Percentiles rank a stretch among this genome's conserved stretches.
These are phyloP conservation scores for Eucalyptus marginata DNA, from an alignment of 345 rosid species.

Conservation along the genomic window DNA sequence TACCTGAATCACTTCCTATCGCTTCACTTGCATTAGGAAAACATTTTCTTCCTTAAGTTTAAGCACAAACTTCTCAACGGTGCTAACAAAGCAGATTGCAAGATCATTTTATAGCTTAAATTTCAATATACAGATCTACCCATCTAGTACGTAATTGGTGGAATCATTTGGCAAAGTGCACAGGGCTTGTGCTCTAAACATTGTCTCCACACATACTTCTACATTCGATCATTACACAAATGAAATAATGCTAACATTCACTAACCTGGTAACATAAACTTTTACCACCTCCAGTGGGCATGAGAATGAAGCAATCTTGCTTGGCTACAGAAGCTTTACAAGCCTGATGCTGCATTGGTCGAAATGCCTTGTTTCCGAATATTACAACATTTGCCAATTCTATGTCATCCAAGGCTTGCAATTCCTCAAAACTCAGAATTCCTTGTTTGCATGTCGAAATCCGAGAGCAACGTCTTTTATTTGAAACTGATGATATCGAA, in stretches of 20 bases:
- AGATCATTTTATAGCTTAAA: background rate
- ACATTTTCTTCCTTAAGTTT: too few relatives aligned
- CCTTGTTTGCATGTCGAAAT: constrained; percentile 4
- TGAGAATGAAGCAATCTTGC: background rate
- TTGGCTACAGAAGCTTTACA: background rate
- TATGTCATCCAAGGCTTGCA: constrained; percentile 66
- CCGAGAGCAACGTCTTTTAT: constrained; percentile 8
- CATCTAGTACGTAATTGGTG: background rate
- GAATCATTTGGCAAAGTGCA: background rate
- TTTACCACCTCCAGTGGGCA: background rate
- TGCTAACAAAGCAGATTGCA: background rate
- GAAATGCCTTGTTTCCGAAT: background rate
- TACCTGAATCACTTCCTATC: too few relatives aligned
- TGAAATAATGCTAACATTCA: background rate
- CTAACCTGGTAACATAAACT: background rate
- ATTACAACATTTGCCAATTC: constrained; percentile 43
- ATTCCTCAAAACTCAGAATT: constrained; percentile 54
- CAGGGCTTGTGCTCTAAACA: background rate
- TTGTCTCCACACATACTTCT: background rate
- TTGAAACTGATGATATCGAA: constrained; percentile 24
- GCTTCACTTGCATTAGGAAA: too few relatives aligned
- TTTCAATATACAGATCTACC: background rate
- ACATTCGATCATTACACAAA: background rate
- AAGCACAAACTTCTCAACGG: background rate
- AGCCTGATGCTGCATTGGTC: background rate